Evolutionary conservation across 371 early-diverging fungal genomes (phyloP), one percentile per base, ranked within the genome.

Genomic region (Mortierella sp.): DNA sequence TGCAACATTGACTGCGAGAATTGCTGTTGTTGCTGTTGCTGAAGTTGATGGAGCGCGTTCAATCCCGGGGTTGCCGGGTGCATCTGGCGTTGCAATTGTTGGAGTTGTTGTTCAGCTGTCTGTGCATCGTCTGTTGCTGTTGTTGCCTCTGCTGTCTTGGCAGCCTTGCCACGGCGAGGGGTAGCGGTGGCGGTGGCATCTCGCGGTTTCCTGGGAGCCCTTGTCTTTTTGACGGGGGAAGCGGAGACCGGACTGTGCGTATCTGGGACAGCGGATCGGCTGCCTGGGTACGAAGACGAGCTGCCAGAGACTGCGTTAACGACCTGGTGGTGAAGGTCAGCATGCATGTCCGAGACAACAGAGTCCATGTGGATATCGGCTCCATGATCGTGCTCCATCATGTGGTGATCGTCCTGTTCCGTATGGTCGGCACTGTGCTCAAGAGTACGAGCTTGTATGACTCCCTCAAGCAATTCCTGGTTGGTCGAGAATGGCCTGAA

Each of bases 401-500:
- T 41, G 29, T n/a, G 50, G 48, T 50, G n/a, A 2, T 67, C 43
- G 7, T 73, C 70, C 52, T 47, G 64, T 4, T 47, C 69, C 41
- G 31, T 53, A 66, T 72, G 10, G 29, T 53, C 55, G 40, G 34
- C 13, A n/a, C n/a, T n/a, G n/a, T 39, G 40, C 48, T 34, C 48
- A 50, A n/a, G 41, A 34, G 37, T 55, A 5, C 50, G 41, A 4
- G 40, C 29, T 31, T 41, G 64, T 39, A 70, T 34, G n/a, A 67
- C 64, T 7, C 43, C 40, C 31, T 48, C 68, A 8, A 74, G 11
- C 31, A 74, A 65, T 43, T 70, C 43, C 22, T 69, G 68, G 55
- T 73, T 65, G 43, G 74, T 61, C n/a, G 79, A 71, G 58, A 79
- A 70, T 2, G 73, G 71, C 0, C 14, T 58, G 14, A 64, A 29